Evolutionary conservation across 2,329 filamentous ascomycete species (phyloP).

Genomic region (Neodidymelliopsis sp.): DNA sequence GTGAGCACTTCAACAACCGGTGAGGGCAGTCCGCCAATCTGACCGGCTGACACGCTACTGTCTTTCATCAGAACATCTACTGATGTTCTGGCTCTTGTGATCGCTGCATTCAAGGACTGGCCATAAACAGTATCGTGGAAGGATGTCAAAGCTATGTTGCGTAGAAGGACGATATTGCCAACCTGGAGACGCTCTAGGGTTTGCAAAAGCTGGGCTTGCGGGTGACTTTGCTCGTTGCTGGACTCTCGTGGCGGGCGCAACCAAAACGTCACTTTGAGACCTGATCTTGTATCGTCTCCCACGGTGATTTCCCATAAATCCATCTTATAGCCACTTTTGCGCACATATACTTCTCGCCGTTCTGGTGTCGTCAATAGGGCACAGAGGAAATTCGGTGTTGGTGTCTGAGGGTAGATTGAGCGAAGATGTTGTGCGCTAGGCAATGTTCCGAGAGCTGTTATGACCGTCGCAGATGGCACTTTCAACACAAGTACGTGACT

Average conservation of each 20-base stretch:
- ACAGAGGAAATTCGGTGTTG: constrained; percentile 82
- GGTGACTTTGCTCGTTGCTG: constrained; percentile 21
- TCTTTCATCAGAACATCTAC: constrained; percentile 71
- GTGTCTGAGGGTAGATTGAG: constrained; percentile 77
- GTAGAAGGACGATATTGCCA: constrained; percentile 80
- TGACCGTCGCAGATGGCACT: constrained; percentile 41
- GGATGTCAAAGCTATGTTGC: constrained; percentile 78
- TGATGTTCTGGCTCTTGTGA: constrained; percentile 71
- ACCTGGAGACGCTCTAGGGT: constrained; percentile 62
- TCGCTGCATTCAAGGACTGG: constrained; percentile 75
- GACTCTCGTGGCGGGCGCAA: constrained; percentile 54
- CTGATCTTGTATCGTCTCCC: constrained; percentile 83
- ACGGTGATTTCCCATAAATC: constrained; percentile 57
- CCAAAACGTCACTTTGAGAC: constrained; percentile 88
- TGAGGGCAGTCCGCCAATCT: constrained; percentile 47
- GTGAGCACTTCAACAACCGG: constrained; percentile 69
- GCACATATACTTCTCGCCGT: constrained; percentile 72
- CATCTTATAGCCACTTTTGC: constrained; percentile 63
- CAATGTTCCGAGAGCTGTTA: constrained; percentile 73
- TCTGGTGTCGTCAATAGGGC: constrained; percentile 76
- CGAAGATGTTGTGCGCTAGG: constrained; percentile 71
- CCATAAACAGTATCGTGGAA: constrained; percentile 84
- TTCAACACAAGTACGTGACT: constrained; percentile 17
- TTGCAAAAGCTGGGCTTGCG: constrained; percentile 48
- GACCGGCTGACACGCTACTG: constrained; percentile 59